A percentile compares a stretch with the other conserved stretches of the same genome.
These are phyloP conservation scores for Claviceps sp. DNA, from an alignment of 2,329 filamentous ascomycete genomes.

Conservation along the genomic window DNA sequence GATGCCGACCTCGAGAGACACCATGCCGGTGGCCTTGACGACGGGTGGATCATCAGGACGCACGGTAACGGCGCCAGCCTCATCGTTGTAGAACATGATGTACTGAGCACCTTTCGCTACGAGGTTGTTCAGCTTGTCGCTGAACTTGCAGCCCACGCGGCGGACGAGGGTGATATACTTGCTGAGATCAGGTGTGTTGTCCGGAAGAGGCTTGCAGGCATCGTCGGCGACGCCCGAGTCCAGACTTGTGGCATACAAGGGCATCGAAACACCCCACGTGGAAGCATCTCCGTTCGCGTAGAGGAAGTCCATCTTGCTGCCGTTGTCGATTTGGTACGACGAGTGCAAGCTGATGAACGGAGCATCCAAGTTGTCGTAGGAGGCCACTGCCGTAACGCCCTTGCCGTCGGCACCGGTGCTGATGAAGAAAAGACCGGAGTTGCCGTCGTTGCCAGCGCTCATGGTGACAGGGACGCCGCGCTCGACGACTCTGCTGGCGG, in stretches of 20 bases:
- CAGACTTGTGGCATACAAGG: constrained; percentile 20
- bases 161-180: constrained; percentile 40
- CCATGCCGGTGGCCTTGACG: constrained; percentile 14
- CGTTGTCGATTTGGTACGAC: constrained; percentile 19
- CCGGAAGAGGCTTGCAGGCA: constrained; percentile 23
- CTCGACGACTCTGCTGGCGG: constrained; percentile 28
- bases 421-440: constrained; percentile 25
- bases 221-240: constrained; percentile 20
- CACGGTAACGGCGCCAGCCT: constrained; percentile 15
- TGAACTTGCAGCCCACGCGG: constrained; percentile 13
- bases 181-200: constrained; percentile 36
- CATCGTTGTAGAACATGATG: constrained; percentile 48
- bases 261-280: constrained; percentile 8
- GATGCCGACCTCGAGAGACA: constrained; percentile 28
- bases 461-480: constrained; percentile 26
- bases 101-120: constrained; percentile 39
- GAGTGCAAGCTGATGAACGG: constrained; percentile 24
- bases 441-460: constrained; percentile 31
- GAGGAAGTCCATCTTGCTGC: neutral
- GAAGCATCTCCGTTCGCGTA: neutral
- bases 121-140: neutral
- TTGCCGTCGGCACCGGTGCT: constrained; percentile 26
- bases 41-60: constrained; percentile 15
- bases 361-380: constrained; percentile 26
- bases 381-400: constrained; percentile 29